Evolutionary conservation across 1,139 yeast species (phyloP).

Genomic region (Magnusiomyces clavatus): DNA sequence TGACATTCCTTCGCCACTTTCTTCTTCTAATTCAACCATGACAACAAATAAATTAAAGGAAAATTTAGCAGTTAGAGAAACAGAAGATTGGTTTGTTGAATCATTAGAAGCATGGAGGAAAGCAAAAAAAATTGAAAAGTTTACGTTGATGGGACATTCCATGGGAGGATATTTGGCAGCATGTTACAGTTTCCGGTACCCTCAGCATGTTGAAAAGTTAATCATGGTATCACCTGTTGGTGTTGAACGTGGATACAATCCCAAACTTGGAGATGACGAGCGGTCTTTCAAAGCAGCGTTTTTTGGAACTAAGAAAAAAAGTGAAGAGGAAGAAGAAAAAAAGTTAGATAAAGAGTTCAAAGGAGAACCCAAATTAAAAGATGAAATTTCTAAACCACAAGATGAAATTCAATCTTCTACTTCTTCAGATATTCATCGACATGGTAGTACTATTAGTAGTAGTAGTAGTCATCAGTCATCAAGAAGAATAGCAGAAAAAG

Average conservation of each 20-base stretch:
- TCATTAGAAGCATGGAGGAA: constrained; percentile 70
- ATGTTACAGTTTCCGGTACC: constrained; percentile 67
- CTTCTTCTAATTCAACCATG: background rate
- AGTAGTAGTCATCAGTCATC: too few relatives aligned
- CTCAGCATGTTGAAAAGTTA: constrained; percentile 49
- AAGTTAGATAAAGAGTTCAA: background rate
- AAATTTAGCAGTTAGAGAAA: constrained; percentile 41
- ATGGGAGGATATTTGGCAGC: constrained; percentile 81
- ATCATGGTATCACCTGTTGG: constrained; percentile 81
- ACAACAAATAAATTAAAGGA: constrained; percentile 22
- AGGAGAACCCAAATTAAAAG: background rate
- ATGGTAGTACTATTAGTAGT: too few relatives aligned
- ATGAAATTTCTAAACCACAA: constrained; percentile 1
- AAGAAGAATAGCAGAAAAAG: background rate
- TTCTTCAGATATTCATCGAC: too few relatives aligned
- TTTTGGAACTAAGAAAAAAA: constrained; percentile 7
- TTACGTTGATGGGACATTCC: constrained; percentile 77
- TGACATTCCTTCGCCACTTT: background rate
- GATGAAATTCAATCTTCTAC: background rate
- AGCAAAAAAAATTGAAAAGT: constrained; percentile 36
- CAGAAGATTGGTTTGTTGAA: constrained; percentile 69
- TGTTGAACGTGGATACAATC: constrained; percentile 35
- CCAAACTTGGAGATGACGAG: constrained; percentile 19
- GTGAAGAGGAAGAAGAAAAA: background rate
- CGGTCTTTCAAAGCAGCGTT: constrained; percentile 13